Evolutionary conservation across 2,329 filamentous ascomycete genomes (phyloP).

Genomic region (Paraphoma sp.): DNA sequence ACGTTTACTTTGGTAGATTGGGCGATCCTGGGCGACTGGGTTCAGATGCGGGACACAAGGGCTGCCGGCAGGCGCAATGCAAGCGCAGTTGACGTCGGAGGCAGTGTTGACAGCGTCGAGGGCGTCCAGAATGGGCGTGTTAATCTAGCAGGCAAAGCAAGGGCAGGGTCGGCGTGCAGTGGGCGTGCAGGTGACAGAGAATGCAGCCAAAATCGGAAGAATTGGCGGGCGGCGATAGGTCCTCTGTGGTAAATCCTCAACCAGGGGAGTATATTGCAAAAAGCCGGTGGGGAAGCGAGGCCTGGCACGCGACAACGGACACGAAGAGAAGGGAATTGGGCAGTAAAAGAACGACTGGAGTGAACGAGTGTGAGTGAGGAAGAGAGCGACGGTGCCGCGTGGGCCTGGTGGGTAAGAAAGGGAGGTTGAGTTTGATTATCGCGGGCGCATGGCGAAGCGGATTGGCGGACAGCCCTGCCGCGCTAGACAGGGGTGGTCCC

Average conservation of each 20-base stretch:
- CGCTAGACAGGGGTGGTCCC: slow-evolving; percentile 8
- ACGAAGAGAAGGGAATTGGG: slow-evolving; percentile 32
- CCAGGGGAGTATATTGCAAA: slow-evolving; percentile 39
- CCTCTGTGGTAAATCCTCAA: slow-evolving; percentile 23
- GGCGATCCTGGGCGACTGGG: slow-evolving; percentile 21
- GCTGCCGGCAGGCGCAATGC: slow-evolving; percentile 24
- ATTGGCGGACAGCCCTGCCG: slow-evolving; percentile 25
- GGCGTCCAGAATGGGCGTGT: slow-evolving; percentile 30
- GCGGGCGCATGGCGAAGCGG: slow-evolving; percentile 9
- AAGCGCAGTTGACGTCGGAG: slow-evolving; percentile 23
- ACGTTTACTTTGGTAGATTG: slow-evolving; percentile 31
- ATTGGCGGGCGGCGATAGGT: slow-evolving; percentile 31
- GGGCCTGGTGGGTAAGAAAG: slow-evolving; percentile 27
- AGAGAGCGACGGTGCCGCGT: slow-evolving; percentile 18
- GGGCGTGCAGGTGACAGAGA: slow-evolving; percentile 21
- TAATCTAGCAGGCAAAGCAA: slow-evolving; percentile 41
- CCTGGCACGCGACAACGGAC: slow-evolving; percentile 21
- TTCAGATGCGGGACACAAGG: slow-evolving; percentile 29
- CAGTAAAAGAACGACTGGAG: slow-evolving; percentile 39
- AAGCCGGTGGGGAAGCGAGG: slow-evolving; percentile 32
- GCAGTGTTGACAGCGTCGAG: slow-evolving; percentile 25
- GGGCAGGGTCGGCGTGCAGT: slow-evolving; percentile 33
- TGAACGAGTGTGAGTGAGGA: slow-evolving; percentile 29
- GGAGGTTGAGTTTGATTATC: slow-evolving; percentile 32
- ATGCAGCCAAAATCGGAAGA: slow-evolving; percentile 32